A percentile compares a stretch with the other conserved stretches of the same genome.
Evolutionary conservation across 1,284 basidiomycete species (phyloP).

Genomic region (Ganoderma meredithae): DNA sequence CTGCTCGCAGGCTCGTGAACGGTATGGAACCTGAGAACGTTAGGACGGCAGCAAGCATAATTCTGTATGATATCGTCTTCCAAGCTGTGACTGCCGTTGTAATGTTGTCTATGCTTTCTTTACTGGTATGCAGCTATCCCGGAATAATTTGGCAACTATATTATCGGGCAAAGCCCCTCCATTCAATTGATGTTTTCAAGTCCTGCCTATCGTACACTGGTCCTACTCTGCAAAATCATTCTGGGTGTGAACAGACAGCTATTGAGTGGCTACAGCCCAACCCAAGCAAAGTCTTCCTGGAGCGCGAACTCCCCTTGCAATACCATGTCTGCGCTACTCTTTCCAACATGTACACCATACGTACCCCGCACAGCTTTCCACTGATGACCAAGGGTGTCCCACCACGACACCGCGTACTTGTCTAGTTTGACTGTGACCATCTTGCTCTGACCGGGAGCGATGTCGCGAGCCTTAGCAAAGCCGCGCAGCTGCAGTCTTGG

Average conservation of each 20-base stretch:
- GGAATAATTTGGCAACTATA: background rate
- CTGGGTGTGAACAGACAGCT: background rate
- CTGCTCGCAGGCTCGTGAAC: constrained; percentile 39
- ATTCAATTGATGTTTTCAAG: background rate
- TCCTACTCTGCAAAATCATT: background rate
- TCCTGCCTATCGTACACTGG: background rate
- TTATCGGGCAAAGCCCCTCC: background rate
- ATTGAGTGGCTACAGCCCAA: constrained; percentile 42
- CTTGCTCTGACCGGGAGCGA: constrained; percentile 12
- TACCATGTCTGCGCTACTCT: constrained; percentile 54
- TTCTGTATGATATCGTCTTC: constrained; percentile 11
- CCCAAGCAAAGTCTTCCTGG: constrained; percentile 53
- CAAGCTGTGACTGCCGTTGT: constrained; percentile 14
- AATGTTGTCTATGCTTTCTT: constrained; percentile 8
- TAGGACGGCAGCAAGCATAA: background rate
- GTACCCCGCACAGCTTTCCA: constrained; percentile 55
- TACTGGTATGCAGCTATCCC: constrained; percentile 3
- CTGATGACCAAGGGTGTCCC: constrained; percentile 51
- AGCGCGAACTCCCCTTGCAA: constrained; percentile 49
- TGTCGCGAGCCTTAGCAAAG: constrained; percentile 56
- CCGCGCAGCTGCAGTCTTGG: constrained; percentile 65
- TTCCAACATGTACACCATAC: constrained; percentile 56
- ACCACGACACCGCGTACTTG: constrained; percentile 60
- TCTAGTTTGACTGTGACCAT: constrained; percentile 8
- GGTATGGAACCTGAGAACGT: constrained; percentile 38